Conservation (phyloP, 2,329 filamentous ascomycete genomes). For the Lojkania enalia region DNA sequence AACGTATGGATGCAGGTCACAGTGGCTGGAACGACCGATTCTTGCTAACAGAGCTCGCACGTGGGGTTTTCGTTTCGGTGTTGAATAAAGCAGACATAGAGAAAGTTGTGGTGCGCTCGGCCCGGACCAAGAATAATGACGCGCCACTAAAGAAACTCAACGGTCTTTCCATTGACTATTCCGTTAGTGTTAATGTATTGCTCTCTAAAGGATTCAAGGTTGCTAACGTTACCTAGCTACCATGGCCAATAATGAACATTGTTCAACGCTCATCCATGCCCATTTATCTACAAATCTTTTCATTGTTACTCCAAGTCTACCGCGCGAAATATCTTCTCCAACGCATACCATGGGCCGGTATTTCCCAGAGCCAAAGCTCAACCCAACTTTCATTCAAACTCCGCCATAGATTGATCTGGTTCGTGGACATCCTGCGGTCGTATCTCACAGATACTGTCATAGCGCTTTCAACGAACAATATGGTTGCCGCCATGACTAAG, state of each 20-base stretch:
- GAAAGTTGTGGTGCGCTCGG: constrained; percentile 63
- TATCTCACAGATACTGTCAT: constrained; percentile 78
- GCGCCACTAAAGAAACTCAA: constrained; percentile 66
- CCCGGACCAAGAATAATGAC: constrained; percentile 52
- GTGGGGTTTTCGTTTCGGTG: constrained; percentile 66
- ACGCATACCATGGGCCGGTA: too few relatives aligned
- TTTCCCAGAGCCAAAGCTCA: neutral
- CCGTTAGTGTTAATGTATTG: constrained; percentile 63
- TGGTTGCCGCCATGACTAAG: constrained; percentile 61
- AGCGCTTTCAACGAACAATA: constrained; percentile 58
- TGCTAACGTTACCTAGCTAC: constrained; percentile 33
- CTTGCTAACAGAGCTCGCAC: constrained; percentile 74
- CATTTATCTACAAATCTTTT: constrained; percentile 73
- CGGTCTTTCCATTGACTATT: constrained; percentile 67
- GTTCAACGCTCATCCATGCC: constrained; percentile 66
- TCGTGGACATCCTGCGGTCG: constrained; percentile 71
- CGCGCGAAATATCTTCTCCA: constrained; percentile 70
- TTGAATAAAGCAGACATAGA: constrained; percentile 59
- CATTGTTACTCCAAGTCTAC: constrained; percentile 75
- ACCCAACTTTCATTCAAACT: constrained; percentile 53
- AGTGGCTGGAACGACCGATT: constrained; percentile 78
- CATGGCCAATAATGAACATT: constrained; percentile 70
- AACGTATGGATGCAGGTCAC: constrained; percentile 67
- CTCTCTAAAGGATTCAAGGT: neutral
- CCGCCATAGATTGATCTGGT: constrained; percentile 74